phyloP scores from a whole-genome alignment of 441 rosid genomes.

The Adansonia madagascariensis region DNA sequence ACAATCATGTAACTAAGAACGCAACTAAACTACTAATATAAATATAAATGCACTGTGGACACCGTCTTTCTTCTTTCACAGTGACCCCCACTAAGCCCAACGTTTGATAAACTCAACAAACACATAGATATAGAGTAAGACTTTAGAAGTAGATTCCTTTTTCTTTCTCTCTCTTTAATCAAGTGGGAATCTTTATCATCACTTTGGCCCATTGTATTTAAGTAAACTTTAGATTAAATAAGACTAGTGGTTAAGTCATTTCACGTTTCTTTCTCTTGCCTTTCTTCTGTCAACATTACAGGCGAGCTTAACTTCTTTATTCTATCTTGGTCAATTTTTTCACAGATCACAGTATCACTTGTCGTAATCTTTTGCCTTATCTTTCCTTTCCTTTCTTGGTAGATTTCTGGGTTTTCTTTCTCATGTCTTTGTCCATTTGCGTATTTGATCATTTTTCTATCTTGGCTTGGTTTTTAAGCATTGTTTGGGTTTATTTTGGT shows the following conservation, averaged over 20 bases:
- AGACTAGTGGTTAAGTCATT: constrained; percentile 58
- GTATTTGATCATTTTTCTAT: constrained; percentile 25
- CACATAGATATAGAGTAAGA: neutral
- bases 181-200: constrained; percentile 35
- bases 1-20: neutral
- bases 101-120: neutral
- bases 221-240: constrained; percentile 36
- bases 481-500: constrained; percentile 16
- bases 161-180: constrained; percentile 16
- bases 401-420: constrained; percentile 31
- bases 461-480: constrained; percentile 27
- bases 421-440: constrained; percentile 28
- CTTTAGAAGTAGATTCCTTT: neutral
- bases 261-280: constrained; percentile 25
- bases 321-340: constrained; percentile 16
- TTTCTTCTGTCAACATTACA: constrained; percentile 24
- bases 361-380: constrained; percentile 28
- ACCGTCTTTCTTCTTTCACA: constrained; percentile 17
- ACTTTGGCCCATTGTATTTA: constrained; percentile 16
- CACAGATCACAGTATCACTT: constrained; percentile 1
- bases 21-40: neutral
- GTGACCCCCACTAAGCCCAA: constrained; percentile 34
- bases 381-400: constrained; percentile 12
- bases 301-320: constrained; percentile 31
- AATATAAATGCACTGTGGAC: neutral